A percentile compares a stretch with the other conserved stretches of the same genome.
These are phyloP conservation scores for Ligustrum vulgare DNA, from an alignment of 257 asterid genomes.

Conservation along the genomic window DNA sequence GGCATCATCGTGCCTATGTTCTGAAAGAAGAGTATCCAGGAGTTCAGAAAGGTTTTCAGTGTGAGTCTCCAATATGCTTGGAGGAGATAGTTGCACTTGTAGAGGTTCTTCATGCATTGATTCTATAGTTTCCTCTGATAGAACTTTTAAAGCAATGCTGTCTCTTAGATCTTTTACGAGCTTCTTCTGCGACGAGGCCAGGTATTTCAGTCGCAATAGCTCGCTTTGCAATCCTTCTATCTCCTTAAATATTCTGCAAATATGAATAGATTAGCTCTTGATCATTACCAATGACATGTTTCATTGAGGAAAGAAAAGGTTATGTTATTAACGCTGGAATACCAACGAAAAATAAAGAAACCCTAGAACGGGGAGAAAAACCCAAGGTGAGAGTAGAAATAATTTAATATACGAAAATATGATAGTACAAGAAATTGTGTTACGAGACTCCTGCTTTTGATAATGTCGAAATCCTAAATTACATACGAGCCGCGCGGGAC, in stretches of 20 bases:
- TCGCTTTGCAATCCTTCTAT: slow-evolving; percentile 49
- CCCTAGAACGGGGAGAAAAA: too few species aligned
- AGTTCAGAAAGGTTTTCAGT: slow-evolving; percentile 51
- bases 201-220: slow-evolving; percentile 47
- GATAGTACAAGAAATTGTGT: too few species aligned
- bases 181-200: slow-evolving; percentile 49
- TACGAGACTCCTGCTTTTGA: too few species aligned
- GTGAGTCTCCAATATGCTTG: slow-evolving; percentile 47
- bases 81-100: slow-evolving; percentile 27
- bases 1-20: slow-evolving; percentile 64
- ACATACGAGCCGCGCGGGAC: too few species aligned
- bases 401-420: too few species aligned
- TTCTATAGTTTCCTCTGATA: slow-evolving; percentile 46
- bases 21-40: slow-evolving; percentile 60
- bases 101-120: slow-evolving; percentile 37
- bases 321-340: too few species aligned
- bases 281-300: background rate
- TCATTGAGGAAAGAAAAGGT: background rate
- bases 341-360: too few species aligned
- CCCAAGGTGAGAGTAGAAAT: too few species aligned
- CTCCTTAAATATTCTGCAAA: slow-evolving; percentile 62
- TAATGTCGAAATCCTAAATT: too few species aligned
- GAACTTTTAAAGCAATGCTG: slow-evolving; percentile 25
- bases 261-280: background rate
- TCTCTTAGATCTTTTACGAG: slow-evolving; percentile 40